Conservation (phyloP, 495 filamentous ascomycete species). For the Podospora anserina region DNA sequence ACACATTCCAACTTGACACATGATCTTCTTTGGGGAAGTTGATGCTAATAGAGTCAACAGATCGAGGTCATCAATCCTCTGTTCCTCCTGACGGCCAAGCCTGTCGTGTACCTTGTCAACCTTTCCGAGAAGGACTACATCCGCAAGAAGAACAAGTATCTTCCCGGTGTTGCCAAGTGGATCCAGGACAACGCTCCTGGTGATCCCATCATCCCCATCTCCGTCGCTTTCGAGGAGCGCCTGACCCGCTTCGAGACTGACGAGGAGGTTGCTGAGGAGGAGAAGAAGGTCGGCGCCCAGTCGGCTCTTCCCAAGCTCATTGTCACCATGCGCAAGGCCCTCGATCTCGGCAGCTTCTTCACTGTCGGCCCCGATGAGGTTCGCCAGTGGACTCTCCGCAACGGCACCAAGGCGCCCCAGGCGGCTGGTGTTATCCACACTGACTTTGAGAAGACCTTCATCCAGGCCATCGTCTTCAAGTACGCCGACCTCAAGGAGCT, state of each 20-base stretch:
- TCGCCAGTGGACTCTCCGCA: conserved; percentile 96
- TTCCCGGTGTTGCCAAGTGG: conserved; percentile 88
- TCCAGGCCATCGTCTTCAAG: conserved; percentile 92
- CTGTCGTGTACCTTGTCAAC: conserved; percentile 96
- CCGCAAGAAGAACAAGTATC: conserved; percentile 99
- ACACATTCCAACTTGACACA: conserved; percentile 45
- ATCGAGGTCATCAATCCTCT: conserved; percentile 97
- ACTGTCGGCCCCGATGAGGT: conserved; percentile 96
- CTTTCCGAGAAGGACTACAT: conserved; percentile 96
- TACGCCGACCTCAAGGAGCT: conserved; percentile 73
- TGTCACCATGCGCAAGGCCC: conserved; percentile 85
- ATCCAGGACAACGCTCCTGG: conserved; percentile 83
- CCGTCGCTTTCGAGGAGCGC: conserved; percentile 87
- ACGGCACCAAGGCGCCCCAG: conserved; percentile 93
- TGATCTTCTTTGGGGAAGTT: conserved; percentile 26
- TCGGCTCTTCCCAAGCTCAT: conserved; percentile 91
- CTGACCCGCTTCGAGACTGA: conserved; percentile 75
- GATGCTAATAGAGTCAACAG: conserved; percentile 48
- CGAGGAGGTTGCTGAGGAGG: conserved; percentile 77
- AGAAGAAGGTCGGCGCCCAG: conserved; percentile 82
- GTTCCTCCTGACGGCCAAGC: conserved; percentile 93
- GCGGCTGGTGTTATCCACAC: conserved; percentile 98
- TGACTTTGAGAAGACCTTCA: conserved; percentile 99
- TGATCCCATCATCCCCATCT: conserved; percentile 89
- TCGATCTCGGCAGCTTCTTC: conserved; percentile 94